Base-by-base conservation (phyloP, 768 basidiomycete genomes). In the Dioszegia crocea region DNA sequence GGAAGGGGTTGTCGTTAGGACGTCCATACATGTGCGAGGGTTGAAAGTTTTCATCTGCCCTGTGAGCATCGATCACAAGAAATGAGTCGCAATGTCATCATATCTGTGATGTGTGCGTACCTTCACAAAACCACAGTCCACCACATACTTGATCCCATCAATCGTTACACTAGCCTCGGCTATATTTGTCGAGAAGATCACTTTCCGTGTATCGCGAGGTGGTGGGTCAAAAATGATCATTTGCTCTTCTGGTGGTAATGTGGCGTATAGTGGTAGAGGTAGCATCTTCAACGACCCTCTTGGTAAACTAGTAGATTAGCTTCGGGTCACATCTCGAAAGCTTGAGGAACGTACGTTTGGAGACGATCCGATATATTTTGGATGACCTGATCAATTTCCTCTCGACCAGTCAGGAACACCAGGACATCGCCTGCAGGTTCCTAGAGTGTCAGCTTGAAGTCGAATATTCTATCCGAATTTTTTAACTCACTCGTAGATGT, bases 81-180 rank as follows among this genome's bases (percentile, higher is more conserved):
- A n/a, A n/a, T n/a, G n/a, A n/a, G n/a, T n/a, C n/a, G n/a, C n/a
- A n/a, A n/a, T n/a, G n/a, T n/a, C n/a, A n/a, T n/a, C n/a, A n/a
- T n/a, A n/a, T n/a, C n/a, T n/a, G n/a, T 33, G 33, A 33, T 33
- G 33, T 48, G 21, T 16, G 21, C 78, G 21, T 65, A 90, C 91
- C 84, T 99, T 99, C 63, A 96, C 93, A 70, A 91, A 91, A 16
- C 96, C 96, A 59, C 85, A 86, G 69, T 99, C 96, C 2, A 98
- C 82, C 14, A 99, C 93, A 70, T 86, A 98, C 64, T 87, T 88
- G 61, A 98, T 86, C 2, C 93, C 92, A 40, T 97, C 91, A 57
- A 99, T 97, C 0, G 96, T 99, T 23, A 99, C 88, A 72, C 89
- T 92, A 16, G 96, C 93, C 78, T 99, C 96, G 16, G 96, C 96